A percentile compares a stretch with the other conserved stretches of the same genome.
Evolutionary conservation across 805 yeast genomes (phyloP).

Genomic region (Candida krabiensis): DNA sequence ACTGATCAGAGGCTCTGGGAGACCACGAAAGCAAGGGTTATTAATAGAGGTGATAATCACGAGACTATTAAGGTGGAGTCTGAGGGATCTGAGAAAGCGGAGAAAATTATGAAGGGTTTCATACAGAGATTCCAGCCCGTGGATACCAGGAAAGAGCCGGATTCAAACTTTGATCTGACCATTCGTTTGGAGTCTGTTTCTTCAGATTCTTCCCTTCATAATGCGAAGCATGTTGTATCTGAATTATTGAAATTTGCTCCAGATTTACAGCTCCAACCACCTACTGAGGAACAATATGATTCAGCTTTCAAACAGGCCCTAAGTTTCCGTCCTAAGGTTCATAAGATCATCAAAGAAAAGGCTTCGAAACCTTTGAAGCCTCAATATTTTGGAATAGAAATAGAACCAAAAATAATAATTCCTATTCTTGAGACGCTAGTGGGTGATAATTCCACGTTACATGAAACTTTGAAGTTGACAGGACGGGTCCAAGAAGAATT

Average conservation of each 20-base stretch:
- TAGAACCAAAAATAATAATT: constrained; percentile 25
- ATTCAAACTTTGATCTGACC: constrained; percentile 61
- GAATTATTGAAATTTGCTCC: constrained; percentile 43
- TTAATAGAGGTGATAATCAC: constrained; percentile 80
- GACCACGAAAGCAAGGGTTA: constrained; percentile 59
- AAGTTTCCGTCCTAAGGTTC: constrained; percentile 51
- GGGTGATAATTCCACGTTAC: background rate
- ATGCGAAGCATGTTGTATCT: constrained; percentile 45
- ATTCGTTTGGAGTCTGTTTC: constrained; percentile 52
- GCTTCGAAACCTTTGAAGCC: constrained; percentile 29
- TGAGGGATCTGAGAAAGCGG: constrained; percentile 49
- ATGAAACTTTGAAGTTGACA: constrained; percentile 24
- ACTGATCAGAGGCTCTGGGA: constrained; percentile 39
- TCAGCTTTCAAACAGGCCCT: constrained; percentile 55
- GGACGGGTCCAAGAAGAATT: constrained; percentile 51
- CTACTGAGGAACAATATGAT: constrained; percentile 41
- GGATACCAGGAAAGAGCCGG: constrained; percentile 50
- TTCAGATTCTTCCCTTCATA: constrained; percentile 46
- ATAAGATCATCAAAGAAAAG: constrained; percentile 32
- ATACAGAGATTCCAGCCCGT: constrained; percentile 67
- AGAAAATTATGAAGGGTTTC: constrained; percentile 72
- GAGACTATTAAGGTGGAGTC: constrained; percentile 65
- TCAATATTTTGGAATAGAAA: constrained; percentile 45
- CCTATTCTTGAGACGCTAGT: constrained; percentile 17
- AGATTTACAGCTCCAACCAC: constrained; percentile 37